phyloP scores from a whole-genome alignment of 352 stramenopile genomes.

The Globisporangium recalcitrans region DNA sequence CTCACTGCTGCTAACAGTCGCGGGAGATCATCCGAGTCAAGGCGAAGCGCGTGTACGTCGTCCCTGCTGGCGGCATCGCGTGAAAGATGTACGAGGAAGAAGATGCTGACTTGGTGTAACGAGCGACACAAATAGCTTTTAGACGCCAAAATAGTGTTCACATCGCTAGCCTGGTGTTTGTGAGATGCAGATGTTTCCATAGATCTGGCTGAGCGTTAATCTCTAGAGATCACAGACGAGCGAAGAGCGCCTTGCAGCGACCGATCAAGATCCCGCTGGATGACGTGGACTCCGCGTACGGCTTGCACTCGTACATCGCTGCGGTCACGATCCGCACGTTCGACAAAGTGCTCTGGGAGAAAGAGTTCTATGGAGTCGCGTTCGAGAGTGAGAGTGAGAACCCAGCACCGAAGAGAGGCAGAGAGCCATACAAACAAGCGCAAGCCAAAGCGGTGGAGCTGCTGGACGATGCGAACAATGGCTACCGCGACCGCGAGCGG shows the following conservation, averaged over 20 bases:
- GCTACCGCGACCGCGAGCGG: slow-evolving; percentile 36
- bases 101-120: too few species aligned
- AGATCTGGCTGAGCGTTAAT: too few species aligned
- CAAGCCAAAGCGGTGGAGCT: slow-evolving; percentile 19
- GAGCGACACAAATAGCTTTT: not conserved
- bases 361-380: slow-evolving; percentile 42
- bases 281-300: slow-evolving; percentile 38
- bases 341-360: slow-evolving; percentile 42
- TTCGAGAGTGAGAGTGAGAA: slow-evolving; percentile 9
- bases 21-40: slow-evolving; percentile 16
- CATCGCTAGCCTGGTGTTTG: too few species aligned
- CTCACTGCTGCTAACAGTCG: not conserved
- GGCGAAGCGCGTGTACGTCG: slow-evolving; percentile 11
- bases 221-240: not conserved
- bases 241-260: slow-evolving; percentile 27
- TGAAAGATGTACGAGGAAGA: too few species aligned
- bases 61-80: not conserved
- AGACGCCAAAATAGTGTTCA: too few species aligned
- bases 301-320: slow-evolving; percentile 42
- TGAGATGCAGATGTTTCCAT: too few species aligned
- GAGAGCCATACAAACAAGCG: not conserved
- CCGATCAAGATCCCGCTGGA: slow-evolving; percentile 24
- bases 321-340: slow-evolving; percentile 43
- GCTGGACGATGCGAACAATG: slow-evolving; percentile 25
- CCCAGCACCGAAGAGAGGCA: not conserved